Evolutionary conservation across 2,329 filamentous ascomycete species (phyloP).

Genomic region (Microsporum canis): DNA sequence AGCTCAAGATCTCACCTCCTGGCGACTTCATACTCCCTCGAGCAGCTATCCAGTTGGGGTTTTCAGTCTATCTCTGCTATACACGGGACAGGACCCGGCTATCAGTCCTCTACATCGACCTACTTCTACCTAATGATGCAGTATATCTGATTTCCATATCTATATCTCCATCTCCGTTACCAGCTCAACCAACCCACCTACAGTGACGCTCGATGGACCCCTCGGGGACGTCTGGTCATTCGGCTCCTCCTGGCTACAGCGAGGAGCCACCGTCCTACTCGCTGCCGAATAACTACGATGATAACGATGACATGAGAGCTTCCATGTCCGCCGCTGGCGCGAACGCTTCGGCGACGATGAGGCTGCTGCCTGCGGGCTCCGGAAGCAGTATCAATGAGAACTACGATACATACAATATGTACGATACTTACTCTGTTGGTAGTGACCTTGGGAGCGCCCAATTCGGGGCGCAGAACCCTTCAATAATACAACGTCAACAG

Average conservation of each 20-base stretch:
- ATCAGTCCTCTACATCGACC: not conserved
- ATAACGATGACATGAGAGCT: conserved; percentile 20
- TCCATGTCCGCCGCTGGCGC: conserved; percentile 15
- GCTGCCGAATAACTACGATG: conserved; percentile 19
- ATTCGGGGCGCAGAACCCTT: conserved; percentile 5
- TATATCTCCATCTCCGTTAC: not conserved
- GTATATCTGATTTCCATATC: not conserved
- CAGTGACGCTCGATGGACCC: conserved; percentile 7
- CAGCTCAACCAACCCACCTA: not conserved
- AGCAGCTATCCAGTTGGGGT: not conserved
- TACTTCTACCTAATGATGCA: not conserved
- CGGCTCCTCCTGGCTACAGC: conserved; percentile 27
- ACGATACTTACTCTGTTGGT: conserved; percentile 8
- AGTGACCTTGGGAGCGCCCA: conserved; percentile 10
- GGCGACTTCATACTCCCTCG: not conserved
- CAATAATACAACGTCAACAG: conserved; percentile 20
- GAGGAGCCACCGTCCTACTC: conserved; percentile 36
- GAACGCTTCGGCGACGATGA: conserved; percentile 33
- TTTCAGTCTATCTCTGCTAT: too few species aligned
- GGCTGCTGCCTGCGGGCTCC: conserved; percentile 30
- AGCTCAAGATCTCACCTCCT: too few species aligned
- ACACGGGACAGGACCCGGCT: not conserved
- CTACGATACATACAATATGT: not conserved
- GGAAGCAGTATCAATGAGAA: conserved; percentile 1
- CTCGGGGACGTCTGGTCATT: conserved; percentile 15